Evolutionary conservation across 2,329 filamentous ascomycete genomes (phyloP), one percentile per base, ranked within the genome.

Genomic region (Onygena corvina): DNA sequence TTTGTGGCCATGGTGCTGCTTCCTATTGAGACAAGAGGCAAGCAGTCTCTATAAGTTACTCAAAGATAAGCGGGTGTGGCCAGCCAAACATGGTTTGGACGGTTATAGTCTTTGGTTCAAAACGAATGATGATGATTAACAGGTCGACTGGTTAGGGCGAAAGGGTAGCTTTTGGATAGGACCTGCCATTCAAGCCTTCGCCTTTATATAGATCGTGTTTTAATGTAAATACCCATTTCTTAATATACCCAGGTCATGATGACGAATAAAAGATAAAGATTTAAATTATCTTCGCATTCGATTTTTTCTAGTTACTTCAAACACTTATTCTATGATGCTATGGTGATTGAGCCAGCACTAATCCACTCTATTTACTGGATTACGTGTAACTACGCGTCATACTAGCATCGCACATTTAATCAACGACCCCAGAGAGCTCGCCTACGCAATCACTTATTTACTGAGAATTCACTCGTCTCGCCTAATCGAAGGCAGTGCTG

Each of bases 1-100:
- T 71, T 71, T 49, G 58, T 69, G 7, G 68, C 69, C 1, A 72
- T 72, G 70, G 61, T 60, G 34, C 57, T 64, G 14, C 60, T 72
- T 21, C 70, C 70, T 0, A 72, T 72, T 45, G 70, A 73, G 59
- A 73, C 70, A 9, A 61, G 66, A 44, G 70, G 70, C 3, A 69
- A 61, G 53, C 65, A 70, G 53, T 59, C 60, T 36, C 53, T 72
- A 33, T 70, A 63, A 58, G 27, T 8, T 81, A 94, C 63, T 77
- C 82, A 14, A 89, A 95, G 4, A 25, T 11, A 20, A 16, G 14
- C 7, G n/a, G 14, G 3, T 12, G 30, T 9, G 30, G 14, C 18
- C 18, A 35, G 33, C 14, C 33, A 33, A 18, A 7, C 16, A 3
- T 42, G 25, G 27, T 42, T 23, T 46, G 44, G 44, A 34, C 27